A percentile compares a stretch with the other conserved stretches of the same genome.
phyloP scores from a whole-genome alignment of 2,329 filamentous ascomycete genomes.

The Aspergillus udagawae region DNA sequence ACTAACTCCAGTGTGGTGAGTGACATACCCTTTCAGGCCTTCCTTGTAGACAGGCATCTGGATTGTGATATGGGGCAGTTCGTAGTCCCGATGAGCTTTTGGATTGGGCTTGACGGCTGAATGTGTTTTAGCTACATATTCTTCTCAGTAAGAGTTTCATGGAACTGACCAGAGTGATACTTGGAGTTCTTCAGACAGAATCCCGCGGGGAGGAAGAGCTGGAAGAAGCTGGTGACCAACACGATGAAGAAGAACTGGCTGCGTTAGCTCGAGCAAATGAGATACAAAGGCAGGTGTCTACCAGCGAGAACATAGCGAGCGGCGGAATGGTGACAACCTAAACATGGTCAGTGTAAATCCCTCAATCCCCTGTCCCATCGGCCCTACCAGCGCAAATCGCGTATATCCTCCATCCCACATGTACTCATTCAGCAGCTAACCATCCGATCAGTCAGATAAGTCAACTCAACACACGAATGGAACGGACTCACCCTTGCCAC shows the following conservation, averaged over 20 bases:
- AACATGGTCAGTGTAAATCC: neutral
- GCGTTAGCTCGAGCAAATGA: neutral
- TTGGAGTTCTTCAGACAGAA: constrained; percentile 44
- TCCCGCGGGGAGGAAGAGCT: constrained; percentile 42
- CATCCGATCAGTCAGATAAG: neutral
- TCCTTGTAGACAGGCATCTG: constrained; percentile 90
- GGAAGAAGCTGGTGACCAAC: constrained; percentile 37
- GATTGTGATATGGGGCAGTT: constrained; percentile 56
- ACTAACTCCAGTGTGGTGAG: no score
- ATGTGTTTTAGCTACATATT: neutral
- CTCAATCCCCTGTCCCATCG: neutral
- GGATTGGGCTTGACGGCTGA: constrained; percentile 28
- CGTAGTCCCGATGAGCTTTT: constrained; percentile 27
- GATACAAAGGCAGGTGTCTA: neutral
- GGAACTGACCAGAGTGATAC: constrained; percentile 41
- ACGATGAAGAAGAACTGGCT: constrained; percentile 46
- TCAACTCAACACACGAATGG: neutral
- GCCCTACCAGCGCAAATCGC: constrained; percentile 11
- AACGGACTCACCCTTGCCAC: constrained; percentile 6
- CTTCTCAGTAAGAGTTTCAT: neutral
- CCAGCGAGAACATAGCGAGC: constrained; percentile 12
- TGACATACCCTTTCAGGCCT: constrained; percentile 54
- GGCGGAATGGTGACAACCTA: constrained; percentile 11
- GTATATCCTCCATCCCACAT: constrained; percentile 10
- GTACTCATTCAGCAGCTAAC: constrained; percentile 10